A percentile compares a stretch with the other conserved stretches of the same genome.
These are phyloP conservation scores for Cladorrhinum samala DNA, from an alignment of 495 filamentous ascomycete genomes.

Conservation along the genomic window DNA sequence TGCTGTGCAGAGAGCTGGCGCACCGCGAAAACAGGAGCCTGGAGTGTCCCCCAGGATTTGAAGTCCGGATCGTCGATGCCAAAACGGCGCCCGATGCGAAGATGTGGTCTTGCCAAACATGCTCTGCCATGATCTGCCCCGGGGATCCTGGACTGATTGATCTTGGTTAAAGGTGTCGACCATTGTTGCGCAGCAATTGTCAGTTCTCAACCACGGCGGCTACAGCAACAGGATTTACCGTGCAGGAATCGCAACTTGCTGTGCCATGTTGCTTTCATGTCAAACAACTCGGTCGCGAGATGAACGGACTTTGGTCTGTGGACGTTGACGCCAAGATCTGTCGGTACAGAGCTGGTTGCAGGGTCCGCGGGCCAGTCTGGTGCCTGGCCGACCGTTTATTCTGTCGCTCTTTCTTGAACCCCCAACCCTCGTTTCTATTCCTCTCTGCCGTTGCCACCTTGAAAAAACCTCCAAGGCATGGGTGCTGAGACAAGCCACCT, in stretches of 20 bases:
- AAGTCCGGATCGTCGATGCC: conserved; percentile 23
- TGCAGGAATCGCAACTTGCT: conserved; percentile 21
- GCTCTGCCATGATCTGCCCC: conserved; percentile 30
- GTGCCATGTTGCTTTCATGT: conserved; percentile 23
- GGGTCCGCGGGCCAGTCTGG: not conserved
- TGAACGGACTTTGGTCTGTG: conserved; percentile 4
- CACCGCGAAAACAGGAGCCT: conserved; percentile 20
- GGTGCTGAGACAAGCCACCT: conserved; percentile 33
- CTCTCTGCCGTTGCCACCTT: conserved; percentile 14
- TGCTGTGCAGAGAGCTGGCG: not conserved
- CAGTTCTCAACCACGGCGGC: not conserved
- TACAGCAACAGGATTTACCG: conserved; percentile 23
- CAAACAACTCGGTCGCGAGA: conserved; percentile 4
- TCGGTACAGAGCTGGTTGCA: not conserved
- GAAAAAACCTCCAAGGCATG: conserved; percentile 9
- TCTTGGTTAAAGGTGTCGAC: conserved; percentile 20
- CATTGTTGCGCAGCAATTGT: conserved; percentile 8
- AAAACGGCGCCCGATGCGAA: conserved; percentile 27
- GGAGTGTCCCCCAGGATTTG: conserved; percentile 7
- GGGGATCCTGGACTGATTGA: conserved; percentile 20
- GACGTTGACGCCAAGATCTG: conserved; percentile 4
- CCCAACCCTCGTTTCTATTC: conserved; percentile 3
- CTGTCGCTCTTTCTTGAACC: not conserved
- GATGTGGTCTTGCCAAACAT: conserved; percentile 32
- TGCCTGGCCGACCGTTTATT: conserved; percentile 1